Evolutionary conservation across 257 asterid species (phyloP).

Genomic region (Craterostigma plantagineum): DNA sequence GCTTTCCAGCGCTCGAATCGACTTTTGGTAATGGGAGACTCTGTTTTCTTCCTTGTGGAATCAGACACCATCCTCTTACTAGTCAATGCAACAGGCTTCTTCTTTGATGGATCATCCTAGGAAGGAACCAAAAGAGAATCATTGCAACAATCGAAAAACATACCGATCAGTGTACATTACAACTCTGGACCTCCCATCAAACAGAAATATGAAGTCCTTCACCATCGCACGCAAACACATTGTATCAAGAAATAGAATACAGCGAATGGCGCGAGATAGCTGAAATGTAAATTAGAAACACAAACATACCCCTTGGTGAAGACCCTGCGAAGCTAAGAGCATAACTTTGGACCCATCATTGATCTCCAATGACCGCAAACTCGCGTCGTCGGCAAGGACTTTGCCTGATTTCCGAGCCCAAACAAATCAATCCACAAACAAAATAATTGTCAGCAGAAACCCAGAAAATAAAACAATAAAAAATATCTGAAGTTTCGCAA

Average conservation of each 20-base stretch:
- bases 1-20: conserved; percentile 50
- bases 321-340: conserved; percentile 87
- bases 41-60: conserved; percentile 14
- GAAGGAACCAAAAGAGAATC: too few relatives aligned
- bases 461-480: neutral
- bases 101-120: conserved; percentile 58
- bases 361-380: conserved; percentile 39
- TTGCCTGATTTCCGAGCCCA: conserved; percentile 28
- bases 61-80: conserved; percentile 16
- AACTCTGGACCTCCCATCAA: too few relatives aligned
- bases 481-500: neutral
- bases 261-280: too few relatives aligned
- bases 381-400: conserved; percentile 36
- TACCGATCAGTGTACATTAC: conserved; percentile 8
- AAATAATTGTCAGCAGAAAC: neutral
- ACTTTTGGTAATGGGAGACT: conserved; percentile 17
- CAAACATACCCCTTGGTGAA: conserved; percentile 77
- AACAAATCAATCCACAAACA: conserved; percentile 1
- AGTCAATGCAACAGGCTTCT: conserved; percentile 19
- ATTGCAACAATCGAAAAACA: too few relatives aligned
- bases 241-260: too few relatives aligned
- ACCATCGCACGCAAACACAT: too few relatives aligned
- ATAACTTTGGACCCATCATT: conserved; percentile 55
- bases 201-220: too few relatives aligned
- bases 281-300: neutral